These are phyloP conservation scores for Xylaria sp. DNA, from an alignment of 2,329 filamentous ascomycete species.

Conservation along the genomic window DNA sequence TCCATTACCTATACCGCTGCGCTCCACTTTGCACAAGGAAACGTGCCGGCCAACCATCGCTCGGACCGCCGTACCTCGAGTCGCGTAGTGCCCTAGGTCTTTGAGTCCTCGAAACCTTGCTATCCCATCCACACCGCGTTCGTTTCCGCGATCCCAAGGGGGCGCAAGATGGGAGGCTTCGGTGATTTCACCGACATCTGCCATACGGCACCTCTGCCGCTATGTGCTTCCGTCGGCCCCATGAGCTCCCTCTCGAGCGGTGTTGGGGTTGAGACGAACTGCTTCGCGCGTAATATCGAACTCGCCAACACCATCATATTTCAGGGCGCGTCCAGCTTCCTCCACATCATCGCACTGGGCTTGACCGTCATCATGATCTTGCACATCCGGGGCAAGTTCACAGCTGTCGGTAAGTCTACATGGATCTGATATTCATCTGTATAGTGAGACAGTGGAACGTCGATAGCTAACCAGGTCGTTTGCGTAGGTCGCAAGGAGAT, in stretches of 20 bases:
- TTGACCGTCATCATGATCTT: slow-evolving; percentile 99
- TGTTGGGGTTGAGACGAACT: slow-evolving; percentile 86
- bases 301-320: slow-evolving; percentile 99
- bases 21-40: slow-evolving; percentile 6
- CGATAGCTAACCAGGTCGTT: slow-evolving; percentile 31
- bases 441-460: background rate
- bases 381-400: slow-evolving; percentile 97
- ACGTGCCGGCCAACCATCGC: slow-evolving; percentile 14
- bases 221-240: slow-evolving; percentile 87
- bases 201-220: slow-evolving; percentile 82
- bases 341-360: slow-evolving; percentile 88
- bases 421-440: background rate
- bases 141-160: background rate
- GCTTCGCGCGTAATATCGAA: slow-evolving; percentile 95
- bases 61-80: slow-evolving; percentile 9
- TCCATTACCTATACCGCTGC: background rate
- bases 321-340: slow-evolving; percentile 87
- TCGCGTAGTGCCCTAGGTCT: slow-evolving; percentile 4
- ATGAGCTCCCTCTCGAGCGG: slow-evolving; percentile 73
- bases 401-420: slow-evolving; percentile 81
- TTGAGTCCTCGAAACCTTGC: background rate
- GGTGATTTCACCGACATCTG: slow-evolving; percentile 92
- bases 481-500: slow-evolving; percentile 70
- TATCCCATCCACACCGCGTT: too few relatives aligned
- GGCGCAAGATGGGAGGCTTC: slow-evolving; percentile 76